Evolutionary conservation across 768 basidiomycete species (phyloP).

Genomic region (Tylopilus subfusipes): DNA sequence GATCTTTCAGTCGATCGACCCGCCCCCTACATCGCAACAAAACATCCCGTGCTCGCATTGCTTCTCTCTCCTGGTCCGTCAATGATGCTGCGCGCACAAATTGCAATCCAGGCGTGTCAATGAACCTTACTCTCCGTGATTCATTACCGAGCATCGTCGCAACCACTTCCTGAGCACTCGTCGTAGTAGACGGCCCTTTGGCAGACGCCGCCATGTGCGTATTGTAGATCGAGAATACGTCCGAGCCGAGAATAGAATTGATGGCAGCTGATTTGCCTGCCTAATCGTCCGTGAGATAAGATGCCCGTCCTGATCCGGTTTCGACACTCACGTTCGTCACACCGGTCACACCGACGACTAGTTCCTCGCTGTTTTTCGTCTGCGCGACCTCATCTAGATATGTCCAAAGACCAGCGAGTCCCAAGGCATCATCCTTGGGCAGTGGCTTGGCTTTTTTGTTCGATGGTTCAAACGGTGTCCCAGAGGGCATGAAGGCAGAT

Average conservation of each 20-base stretch:
- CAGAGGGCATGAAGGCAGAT: constrained; percentile 56
- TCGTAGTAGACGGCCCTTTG: constrained; percentile 65
- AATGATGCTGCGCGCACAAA: constrained; percentile 42
- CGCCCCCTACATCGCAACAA: constrained; percentile 76
- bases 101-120: constrained; percentile 84
- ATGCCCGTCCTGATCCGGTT: not conserved
- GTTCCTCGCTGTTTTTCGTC: constrained; percentile 44
- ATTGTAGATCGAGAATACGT: constrained; percentile 54
- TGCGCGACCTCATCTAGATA: constrained; percentile 46
- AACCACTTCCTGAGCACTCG: constrained; percentile 59
- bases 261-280: constrained; percentile 82
- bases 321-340: constrained; percentile 65
- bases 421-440: constrained; percentile 54
- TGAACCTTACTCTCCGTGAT: constrained; percentile 49
- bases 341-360: constrained; percentile 80
- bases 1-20: constrained; percentile 83
- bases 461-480: constrained; percentile 18
- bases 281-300: constrained; percentile 35
- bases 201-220: constrained; percentile 43
- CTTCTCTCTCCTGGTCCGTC: constrained; percentile 29
- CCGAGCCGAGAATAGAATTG: constrained; percentile 64
- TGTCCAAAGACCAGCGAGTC: constrained; percentile 49
- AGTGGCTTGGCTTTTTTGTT: constrained; percentile 48
- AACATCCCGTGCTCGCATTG: constrained; percentile 56
- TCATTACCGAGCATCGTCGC: constrained; percentile 43